Conservation (phyloP, 1,139 yeast species). For the Lodderomyces orthopsilosis region DNA sequence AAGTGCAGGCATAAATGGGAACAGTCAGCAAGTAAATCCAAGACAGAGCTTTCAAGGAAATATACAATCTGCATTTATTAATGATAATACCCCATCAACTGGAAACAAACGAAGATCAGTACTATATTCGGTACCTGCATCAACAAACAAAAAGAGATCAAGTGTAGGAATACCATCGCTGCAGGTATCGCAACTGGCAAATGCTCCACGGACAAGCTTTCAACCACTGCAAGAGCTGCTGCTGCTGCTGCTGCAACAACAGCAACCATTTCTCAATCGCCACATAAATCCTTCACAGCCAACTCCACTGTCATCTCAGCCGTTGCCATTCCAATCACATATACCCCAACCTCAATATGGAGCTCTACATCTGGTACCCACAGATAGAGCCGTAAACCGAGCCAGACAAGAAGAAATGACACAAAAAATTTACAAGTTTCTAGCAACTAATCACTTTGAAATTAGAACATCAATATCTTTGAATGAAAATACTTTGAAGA, state of each 20-base stretch:
- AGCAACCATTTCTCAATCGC: slow-evolving; percentile 3
- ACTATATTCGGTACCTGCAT: slow-evolving; percentile 40
- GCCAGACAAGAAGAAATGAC: slow-evolving; percentile 63
- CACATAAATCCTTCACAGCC: slow-evolving; percentile 3
- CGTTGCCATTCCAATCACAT: slow-evolving; percentile 1
- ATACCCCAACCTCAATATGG: slow-evolving; percentile 11
- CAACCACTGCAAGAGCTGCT: slow-evolving; percentile 14
- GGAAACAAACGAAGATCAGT: slow-evolving; percentile 29
- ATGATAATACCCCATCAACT: slow-evolving; percentile 7
- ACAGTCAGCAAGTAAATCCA: slow-evolving; percentile 1
- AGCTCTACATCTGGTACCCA: slow-evolving; percentile 8
- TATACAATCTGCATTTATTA: slow-evolving; percentile 1
- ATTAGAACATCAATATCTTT: slow-evolving; percentile 70
- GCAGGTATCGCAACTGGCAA: slow-evolving; percentile 13
- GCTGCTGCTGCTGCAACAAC: slow-evolving; percentile 8
- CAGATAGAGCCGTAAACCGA: slow-evolving; percentile 47
- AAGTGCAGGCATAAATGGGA: slow-evolving; percentile 9
- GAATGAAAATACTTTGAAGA: slow-evolving; percentile 60
- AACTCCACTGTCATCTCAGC: slow-evolving; percentile 7
- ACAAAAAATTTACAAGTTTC: slow-evolving; percentile 65
- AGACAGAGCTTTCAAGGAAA: slow-evolving; percentile 6
- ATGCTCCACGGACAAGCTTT: slow-evolving; percentile 14
- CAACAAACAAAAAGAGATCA: slow-evolving; percentile 32
- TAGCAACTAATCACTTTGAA: slow-evolving; percentile 64
- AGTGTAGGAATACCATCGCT: slow-evolving; percentile 19